These are phyloP conservation scores for Fusarium beomiforme DNA, from an alignment of 2,329 filamentous ascomycete genomes.

Conservation along the genomic window DNA sequence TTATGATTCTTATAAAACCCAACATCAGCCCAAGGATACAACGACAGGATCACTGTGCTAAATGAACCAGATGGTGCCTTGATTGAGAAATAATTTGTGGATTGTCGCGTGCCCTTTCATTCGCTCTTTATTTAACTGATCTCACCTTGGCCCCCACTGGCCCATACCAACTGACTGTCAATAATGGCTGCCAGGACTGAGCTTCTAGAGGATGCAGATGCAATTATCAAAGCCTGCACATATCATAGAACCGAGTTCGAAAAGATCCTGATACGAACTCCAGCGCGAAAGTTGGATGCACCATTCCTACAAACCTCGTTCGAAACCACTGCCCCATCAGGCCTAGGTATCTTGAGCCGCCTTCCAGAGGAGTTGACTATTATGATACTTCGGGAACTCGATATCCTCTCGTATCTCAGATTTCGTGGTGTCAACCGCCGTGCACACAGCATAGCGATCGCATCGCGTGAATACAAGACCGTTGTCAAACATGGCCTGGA, in stretches of 20 bases:
- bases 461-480: neutral
- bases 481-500: neutral
- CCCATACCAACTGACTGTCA: too few species aligned
- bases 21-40: neutral
- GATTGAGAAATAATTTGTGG: too few species aligned
- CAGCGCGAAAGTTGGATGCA: conserved; percentile 3
- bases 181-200: neutral
- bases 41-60: neutral
- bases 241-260: conserved; percentile 21
- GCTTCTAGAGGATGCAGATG: neutral
- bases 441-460: neutral
- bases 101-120: too few species aligned
- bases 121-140: too few species aligned
- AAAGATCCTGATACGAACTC: neutral
- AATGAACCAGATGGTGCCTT: neutral
- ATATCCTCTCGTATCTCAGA: conserved; percentile 8
- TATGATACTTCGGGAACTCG: conserved; percentile 3
- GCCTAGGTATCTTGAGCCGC: neutral
- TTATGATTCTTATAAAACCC: neutral
- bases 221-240: neutral
- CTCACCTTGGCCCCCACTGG: too few species aligned
- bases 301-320: neutral
- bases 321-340: neutral
- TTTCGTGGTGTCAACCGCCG: neutral
- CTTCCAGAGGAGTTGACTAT: conserved; percentile 6